A percentile compares a stretch with the other conserved stretches of the same genome.
These are phyloP conservation scores for Cubamyces sp. DNA, from an alignment of 768 basidiomycete species.

Conservation along the genomic window DNA sequence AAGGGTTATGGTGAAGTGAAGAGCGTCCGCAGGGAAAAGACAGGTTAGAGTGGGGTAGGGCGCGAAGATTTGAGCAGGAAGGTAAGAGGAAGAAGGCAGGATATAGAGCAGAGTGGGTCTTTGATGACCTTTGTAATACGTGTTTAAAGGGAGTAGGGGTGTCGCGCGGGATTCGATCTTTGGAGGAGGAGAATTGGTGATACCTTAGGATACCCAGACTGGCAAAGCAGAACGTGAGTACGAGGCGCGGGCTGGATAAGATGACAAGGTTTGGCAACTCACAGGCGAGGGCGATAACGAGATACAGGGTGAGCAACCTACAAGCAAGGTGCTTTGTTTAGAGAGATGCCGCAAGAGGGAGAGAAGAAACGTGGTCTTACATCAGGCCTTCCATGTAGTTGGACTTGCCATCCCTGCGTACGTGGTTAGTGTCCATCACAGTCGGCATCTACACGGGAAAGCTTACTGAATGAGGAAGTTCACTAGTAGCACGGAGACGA, in stretches of 20 bases:
- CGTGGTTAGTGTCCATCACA: neutral
- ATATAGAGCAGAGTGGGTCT: neutral
- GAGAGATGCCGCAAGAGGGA: neutral
- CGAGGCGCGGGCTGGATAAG: neutral
- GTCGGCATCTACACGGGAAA: too few relatives aligned
- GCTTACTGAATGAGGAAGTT: constrained; percentile 58
- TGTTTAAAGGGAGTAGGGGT: neutral
- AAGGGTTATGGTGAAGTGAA: neutral
- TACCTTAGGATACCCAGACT: constrained; percentile 51
- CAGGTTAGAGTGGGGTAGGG: constrained; percentile 11
- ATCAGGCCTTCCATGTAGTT: constrained; percentile 95
- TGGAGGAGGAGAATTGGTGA: neutral
- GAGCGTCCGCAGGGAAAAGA: constrained; percentile 13
- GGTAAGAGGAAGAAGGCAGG: neutral
- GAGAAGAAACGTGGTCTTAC: constrained; percentile 40
- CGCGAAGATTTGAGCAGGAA: neutral
- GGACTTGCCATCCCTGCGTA: constrained; percentile 71
- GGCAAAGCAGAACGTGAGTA: constrained; percentile 1
- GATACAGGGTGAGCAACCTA: constrained; percentile 61
- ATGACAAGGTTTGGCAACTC: constrained; percentile 34
- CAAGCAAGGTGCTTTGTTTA: constrained; percentile 2
- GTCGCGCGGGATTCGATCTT: neutral
- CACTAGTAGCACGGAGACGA: constrained; percentile 86
- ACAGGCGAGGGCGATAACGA: constrained; percentile 84
- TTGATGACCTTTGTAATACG: neutral